These are phyloP conservation scores for Debaryomyces prosopidis DNA, from an alignment of 805 yeast genomes.

Conservation along the genomic window DNA sequence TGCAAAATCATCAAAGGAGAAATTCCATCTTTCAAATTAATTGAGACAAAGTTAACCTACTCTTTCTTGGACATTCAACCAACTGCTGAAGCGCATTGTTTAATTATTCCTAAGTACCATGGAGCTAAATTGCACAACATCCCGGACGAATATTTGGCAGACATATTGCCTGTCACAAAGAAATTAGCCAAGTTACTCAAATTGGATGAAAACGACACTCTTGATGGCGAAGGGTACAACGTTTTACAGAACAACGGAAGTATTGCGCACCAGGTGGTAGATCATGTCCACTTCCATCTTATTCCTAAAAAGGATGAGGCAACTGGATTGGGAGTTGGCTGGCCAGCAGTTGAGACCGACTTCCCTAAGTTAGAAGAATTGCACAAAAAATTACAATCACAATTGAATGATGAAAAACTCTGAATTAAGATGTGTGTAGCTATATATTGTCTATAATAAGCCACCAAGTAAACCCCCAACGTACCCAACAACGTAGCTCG, in stretches of 20 bases:
- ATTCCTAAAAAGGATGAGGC: slow-evolving; percentile 80
- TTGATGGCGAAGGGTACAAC: slow-evolving; percentile 77
- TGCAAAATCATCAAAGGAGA: slow-evolving; percentile 96
- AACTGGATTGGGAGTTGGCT: slow-evolving; percentile 83
- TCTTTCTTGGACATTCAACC: slow-evolving; percentile 95
- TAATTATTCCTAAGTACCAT: slow-evolving; percentile 90
- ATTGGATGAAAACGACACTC: slow-evolving; percentile 60
- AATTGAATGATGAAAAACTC: slow-evolving; percentile 7
- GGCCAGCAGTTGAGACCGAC: slow-evolving; percentile 89
- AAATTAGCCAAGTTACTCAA: slow-evolving; percentile 74
- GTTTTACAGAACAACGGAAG: slow-evolving; percentile 90
- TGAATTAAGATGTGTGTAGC: slow-evolving; percentile 2
- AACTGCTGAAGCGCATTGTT: slow-evolving; percentile 82
- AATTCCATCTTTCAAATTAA: slow-evolving; percentile 87
- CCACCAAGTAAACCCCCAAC: slow-evolving; percentile 51
- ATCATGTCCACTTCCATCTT: slow-evolving; percentile 95
- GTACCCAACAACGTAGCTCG: slow-evolving; percentile 45
- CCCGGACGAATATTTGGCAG: slow-evolving; percentile 88
- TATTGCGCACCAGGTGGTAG: slow-evolving; percentile 94
- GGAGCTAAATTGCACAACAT: slow-evolving; percentile 90
- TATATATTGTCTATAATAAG: slow-evolving; percentile 15
- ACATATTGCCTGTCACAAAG: slow-evolving; percentile 85
- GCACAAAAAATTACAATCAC: slow-evolving; percentile 55
- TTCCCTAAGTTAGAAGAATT: slow-evolving; percentile 67
- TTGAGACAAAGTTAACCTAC: slow-evolving; percentile 78